Evolutionary conservation across 129 eudicot species (phyloP).

Genomic region (Sambucus nigra): DNA sequence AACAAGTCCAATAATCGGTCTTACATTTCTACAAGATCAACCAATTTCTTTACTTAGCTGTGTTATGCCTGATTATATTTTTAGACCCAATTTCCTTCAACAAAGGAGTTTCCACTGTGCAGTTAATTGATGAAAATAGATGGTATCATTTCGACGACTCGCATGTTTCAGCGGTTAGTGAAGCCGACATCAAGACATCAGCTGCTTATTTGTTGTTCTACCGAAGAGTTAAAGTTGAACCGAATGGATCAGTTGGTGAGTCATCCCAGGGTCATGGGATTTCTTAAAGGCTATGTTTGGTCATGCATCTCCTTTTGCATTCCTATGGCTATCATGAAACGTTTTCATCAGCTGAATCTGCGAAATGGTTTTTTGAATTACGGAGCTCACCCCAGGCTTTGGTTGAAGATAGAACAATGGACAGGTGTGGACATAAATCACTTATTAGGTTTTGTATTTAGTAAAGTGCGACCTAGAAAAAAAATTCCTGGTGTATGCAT

Average conservation of each 20-base stretch:
- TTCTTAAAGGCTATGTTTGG: constrained; percentile 28
- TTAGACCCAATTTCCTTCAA: no score
- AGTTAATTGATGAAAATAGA: constrained; percentile 80
- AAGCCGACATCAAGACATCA: constrained; percentile 73
- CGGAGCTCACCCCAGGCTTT: neutral
- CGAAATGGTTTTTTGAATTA: neutral
- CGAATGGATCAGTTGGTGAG: constrained; percentile 30
- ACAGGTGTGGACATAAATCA: neutral
- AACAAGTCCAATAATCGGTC: no score
- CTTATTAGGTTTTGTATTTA: neutral
- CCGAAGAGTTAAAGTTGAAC: constrained; percentile 45
- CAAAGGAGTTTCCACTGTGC: constrained; percentile 20
- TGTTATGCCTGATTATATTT: no score
- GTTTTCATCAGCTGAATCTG: neutral
- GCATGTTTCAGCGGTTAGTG: constrained; percentile 79
- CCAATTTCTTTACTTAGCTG: no score
- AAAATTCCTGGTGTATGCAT: neutral
- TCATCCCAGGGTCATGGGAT: constrained; percentile 33
- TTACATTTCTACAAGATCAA: no score
- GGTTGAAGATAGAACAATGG: neutral
- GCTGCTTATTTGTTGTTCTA: constrained; percentile 97
- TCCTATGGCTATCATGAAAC: neutral
- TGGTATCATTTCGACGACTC: constrained; percentile 99
- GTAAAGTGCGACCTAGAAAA: neutral
- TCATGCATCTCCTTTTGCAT: neutral